phyloP scores from a whole-genome alignment of 2,329 filamentous ascomycete genomes.

The Curvularia sp. region DNA sequence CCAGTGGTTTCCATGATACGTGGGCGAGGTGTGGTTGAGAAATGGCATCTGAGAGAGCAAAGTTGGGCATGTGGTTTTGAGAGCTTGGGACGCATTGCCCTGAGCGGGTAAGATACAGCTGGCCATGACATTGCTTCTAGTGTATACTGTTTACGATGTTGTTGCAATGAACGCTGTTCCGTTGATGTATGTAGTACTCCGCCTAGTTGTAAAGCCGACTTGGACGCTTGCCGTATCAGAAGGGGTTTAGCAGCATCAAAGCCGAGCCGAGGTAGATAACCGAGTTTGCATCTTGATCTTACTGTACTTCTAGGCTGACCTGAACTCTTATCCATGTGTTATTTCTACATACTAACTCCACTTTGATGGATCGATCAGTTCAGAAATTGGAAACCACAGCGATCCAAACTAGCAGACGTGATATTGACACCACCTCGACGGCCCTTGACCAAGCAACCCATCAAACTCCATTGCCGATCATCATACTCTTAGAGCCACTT shows the following conservation, averaged over 20 bases:
- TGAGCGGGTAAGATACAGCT: not conserved
- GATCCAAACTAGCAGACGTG: not conserved
- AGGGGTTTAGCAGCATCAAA: not conserved
- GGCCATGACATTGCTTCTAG: not conserved
- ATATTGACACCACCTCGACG: not conserved
- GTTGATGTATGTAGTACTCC: not conserved
- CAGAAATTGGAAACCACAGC: not conserved
- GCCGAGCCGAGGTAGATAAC: constrained; percentile 1
- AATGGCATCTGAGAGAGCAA: constrained; percentile 19
- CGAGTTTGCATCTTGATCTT: not conserved
- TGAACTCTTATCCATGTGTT: not conserved
- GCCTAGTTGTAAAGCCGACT: constrained; percentile 11
- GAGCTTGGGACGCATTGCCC: not conserved
- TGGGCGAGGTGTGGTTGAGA: constrained; percentile 40
- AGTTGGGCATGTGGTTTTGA: not conserved
- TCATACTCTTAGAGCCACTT: no score
- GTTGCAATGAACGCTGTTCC: not conserved
- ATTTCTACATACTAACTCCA: not conserved
- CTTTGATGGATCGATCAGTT: not conserved
- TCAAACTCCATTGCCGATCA: no score
- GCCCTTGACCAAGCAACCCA: not conserved
- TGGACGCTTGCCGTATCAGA: not conserved
- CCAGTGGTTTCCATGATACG: constrained; percentile 73
- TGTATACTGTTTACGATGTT: not conserved
- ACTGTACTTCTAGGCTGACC: not conserved